These are phyloP conservation scores for Syzygium aqueum DNA, from an alignment of 345 rosid genomes.

Conservation along the genomic window DNA sequence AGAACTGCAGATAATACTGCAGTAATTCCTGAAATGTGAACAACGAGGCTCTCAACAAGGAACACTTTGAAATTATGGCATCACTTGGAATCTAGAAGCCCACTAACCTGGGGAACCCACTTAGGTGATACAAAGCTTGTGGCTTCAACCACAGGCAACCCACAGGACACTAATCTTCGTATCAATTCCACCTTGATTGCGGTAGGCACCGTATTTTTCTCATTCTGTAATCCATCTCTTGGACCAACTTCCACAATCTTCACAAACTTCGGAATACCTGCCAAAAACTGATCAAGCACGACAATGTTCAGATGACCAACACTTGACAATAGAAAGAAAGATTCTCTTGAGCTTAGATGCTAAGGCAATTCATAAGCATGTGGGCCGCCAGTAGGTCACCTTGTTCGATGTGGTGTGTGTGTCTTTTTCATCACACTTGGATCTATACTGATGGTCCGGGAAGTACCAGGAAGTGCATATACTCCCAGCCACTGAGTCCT, in stretches of 20 bases:
- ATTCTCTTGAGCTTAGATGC: not conserved
- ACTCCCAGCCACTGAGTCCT: constrained; percentile 31
- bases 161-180: constrained; percentile 39
- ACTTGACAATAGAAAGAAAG: not conserved
- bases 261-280: constrained; percentile 44
- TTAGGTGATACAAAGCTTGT: constrained; percentile 79
- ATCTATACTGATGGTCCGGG: constrained; percentile 34
- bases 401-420: constrained; percentile 28
- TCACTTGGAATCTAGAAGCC: not conserved
- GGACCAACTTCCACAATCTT: constrained; percentile 84
- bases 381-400: constrained; percentile 26
- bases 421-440: constrained; percentile 34
- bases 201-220: constrained; percentile 50
- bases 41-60: not conserved
- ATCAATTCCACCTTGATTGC: constrained; percentile 53
- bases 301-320: not conserved
- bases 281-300: constrained; percentile 30
- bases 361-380: not conserved
- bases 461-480: constrained; percentile 29
- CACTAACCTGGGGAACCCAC: constrained; percentile 73
- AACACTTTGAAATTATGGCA: not conserved
- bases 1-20: not conserved
- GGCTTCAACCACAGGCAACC: constrained; percentile 63
- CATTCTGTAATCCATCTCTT: constrained; percentile 65
- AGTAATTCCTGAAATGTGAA: not conserved